phyloP scores from a whole-genome alignment of 345 rosid genomes.

The Salix arbutifolia region DNA sequence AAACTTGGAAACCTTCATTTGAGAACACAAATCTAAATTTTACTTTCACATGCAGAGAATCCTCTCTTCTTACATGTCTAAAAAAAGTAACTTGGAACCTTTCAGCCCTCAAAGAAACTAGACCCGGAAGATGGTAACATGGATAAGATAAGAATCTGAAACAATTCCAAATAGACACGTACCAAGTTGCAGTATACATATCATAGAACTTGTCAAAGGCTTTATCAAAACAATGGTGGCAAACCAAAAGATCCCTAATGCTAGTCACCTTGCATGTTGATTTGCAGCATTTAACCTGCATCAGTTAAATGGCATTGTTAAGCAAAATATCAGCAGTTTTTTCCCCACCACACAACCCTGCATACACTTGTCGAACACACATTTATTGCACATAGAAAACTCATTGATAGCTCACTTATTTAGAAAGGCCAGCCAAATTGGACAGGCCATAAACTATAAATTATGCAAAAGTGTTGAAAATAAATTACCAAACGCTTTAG shows the following conservation, averaged over 20 bases:
- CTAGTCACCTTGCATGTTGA: constrained; percentile 61
- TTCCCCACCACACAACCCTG: background rate
- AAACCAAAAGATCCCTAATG: constrained; percentile 59
- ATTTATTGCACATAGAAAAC: too few relatives aligned
- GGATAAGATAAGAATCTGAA: too few relatives aligned
- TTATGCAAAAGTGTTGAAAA: background rate
- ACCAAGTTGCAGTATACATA: constrained; percentile 70
- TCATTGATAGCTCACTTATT: too few relatives aligned
- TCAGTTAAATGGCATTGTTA: constrained; percentile 4
- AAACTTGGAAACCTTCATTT: background rate
- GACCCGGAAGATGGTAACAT: background rate
- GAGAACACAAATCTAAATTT: background rate
- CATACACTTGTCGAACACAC: too few relatives aligned
- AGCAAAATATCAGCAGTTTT: background rate
- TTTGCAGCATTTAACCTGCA: constrained; percentile 75
- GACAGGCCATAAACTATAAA: background rate
- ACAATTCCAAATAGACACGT: constrained; percentile 9
- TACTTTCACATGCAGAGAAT: background rate
- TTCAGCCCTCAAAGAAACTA: background rate
- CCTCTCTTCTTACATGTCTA: background rate
- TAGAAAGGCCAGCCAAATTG: too few relatives aligned
- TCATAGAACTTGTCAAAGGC: constrained; percentile 69
- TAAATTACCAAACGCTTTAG: constrained; percentile 53
- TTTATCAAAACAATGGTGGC: constrained; percentile 64
- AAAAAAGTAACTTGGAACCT: too few relatives aligned